phyloP scores from a whole-genome alignment of 2,329 filamentous ascomycete species.

The Lasiodiplodia theobromae region DNA sequence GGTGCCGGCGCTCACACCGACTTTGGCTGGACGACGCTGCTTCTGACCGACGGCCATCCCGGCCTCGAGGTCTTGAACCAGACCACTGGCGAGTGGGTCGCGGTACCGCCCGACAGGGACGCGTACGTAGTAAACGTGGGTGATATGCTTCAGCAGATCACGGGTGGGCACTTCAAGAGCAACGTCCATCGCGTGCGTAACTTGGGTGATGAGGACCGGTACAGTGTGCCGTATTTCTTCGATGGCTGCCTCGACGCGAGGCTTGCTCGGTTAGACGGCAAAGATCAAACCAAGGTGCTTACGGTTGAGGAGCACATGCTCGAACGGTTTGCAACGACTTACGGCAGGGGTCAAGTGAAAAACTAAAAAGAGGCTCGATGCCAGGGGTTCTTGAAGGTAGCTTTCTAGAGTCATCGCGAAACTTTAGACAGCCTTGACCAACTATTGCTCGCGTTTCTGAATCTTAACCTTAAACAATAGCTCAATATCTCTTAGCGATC shows the following conservation, averaged over 20 bases:
- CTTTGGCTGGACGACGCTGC: constrained; percentile 64
- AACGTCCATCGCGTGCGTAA: constrained; percentile 65
- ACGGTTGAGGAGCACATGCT: constrained; percentile 40
- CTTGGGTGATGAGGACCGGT: constrained; percentile 57
- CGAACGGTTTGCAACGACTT: constrained; percentile 31
- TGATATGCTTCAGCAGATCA: constrained; percentile 55
- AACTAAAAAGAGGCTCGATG: background rate
- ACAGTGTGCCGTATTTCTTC: constrained; percentile 65
- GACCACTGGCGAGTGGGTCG: constrained; percentile 53
- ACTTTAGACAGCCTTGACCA: no score
- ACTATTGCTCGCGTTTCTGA: no score
- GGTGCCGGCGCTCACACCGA: constrained; percentile 61
- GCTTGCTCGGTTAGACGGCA: constrained; percentile 31
- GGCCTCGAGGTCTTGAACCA: constrained; percentile 61
- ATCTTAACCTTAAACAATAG: no score
- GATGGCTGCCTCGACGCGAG: constrained; percentile 58
- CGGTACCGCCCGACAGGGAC: constrained; percentile 41
- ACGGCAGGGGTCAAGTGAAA: constrained; percentile 7
- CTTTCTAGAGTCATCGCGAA: no score
- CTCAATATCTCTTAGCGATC: no score
- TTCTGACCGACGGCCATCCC: constrained; percentile 59
- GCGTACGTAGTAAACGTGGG: constrained; percentile 50
- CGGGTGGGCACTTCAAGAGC: constrained; percentile 60
- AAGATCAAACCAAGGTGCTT: constrained; percentile 31
- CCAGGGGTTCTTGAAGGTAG: no score